phyloP scores from a whole-genome alignment of 352 stramenopile genomes.

The Aphanomyces cochlioides region DNA sequence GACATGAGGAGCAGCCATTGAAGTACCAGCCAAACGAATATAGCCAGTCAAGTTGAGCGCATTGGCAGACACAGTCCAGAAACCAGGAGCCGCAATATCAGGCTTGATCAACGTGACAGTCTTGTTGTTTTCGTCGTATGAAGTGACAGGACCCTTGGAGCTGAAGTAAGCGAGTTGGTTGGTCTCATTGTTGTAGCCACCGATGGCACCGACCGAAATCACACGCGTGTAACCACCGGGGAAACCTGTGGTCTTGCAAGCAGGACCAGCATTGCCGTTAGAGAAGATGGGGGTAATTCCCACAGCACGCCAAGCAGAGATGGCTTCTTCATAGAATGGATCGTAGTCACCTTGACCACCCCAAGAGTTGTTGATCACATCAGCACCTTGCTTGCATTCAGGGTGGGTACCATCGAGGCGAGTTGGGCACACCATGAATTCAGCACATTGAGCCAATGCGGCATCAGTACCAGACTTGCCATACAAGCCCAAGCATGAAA shows the following conservation, averaged over 20 bases:
- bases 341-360: slow-evolving; percentile 33
- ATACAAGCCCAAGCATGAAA: slow-evolving; percentile 37
- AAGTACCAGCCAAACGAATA: slow-evolving; percentile 36
- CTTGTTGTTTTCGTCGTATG: slow-evolving; percentile 20
- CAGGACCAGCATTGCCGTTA: slow-evolving; percentile 38
- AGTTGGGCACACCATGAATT: slow-evolving; percentile 39
- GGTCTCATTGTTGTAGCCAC: slow-evolving; percentile 34
- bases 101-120: slow-evolving; percentile 39
- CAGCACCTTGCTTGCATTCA: slow-evolving; percentile 41
- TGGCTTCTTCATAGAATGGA: slow-evolving; percentile 32
- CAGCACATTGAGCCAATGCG: slow-evolving; percentile 33
- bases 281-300: slow-evolving; percentile 45
- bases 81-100: slow-evolving; percentile 38
- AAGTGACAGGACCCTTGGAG: slow-evolving; percentile 33
- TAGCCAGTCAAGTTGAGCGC: slow-evolving; percentile 33
- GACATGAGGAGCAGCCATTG: slow-evolving; percentile 40
- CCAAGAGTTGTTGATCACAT: slow-evolving; percentile 46
- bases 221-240: slow-evolving; percentile 37
- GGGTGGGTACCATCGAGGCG: slow-evolving; percentile 24
- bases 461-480: slow-evolving; percentile 30
- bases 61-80: slow-evolving; percentile 32
- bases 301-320: slow-evolving; percentile 37
- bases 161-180: slow-evolving; percentile 42
- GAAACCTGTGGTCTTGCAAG: slow-evolving; percentile 34
- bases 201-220: slow-evolving; percentile 46